phyloP scores from a whole-genome alignment of 208 protist species.

The Acanthamoeba healyi region DNA sequence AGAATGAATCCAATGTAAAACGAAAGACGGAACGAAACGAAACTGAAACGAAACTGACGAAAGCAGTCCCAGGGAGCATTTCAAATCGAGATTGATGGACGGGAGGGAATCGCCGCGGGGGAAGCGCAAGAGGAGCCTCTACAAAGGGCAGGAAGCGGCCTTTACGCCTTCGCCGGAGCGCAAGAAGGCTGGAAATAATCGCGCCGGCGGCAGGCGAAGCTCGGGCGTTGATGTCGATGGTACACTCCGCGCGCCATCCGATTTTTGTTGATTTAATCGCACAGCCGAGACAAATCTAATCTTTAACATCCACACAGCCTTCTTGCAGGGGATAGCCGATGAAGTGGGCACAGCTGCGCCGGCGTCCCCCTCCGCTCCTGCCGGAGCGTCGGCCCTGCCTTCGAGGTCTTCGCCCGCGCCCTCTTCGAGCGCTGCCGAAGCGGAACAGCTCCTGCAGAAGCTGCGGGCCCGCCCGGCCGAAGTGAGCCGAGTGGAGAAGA shows the following conservation, averaged over 20 bases:
- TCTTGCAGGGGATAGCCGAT: conserved; percentile 41
- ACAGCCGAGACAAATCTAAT: not conserved
- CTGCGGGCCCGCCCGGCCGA: conserved; percentile 28
- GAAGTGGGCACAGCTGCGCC: not conserved
- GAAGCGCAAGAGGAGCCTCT: too few relatives aligned
- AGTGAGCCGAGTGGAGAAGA: conserved; percentile 31
- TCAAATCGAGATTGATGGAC: too few relatives aligned
- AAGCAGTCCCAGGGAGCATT: too few relatives aligned
- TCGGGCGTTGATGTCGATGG: conserved; percentile 22
- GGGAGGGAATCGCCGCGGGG: too few relatives aligned
- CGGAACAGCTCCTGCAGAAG: conserved; percentile 5
- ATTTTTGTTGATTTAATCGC: not conserved
- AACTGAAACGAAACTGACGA: not conserved
- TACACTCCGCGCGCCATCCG: too few relatives aligned
- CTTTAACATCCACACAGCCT: not conserved
- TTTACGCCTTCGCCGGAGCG: not conserved
- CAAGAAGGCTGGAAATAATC: not conserved
- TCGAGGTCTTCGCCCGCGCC: not conserved
- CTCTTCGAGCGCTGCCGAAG: not conserved
- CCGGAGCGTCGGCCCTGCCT: not conserved
- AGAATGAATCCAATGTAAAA: too few relatives aligned
- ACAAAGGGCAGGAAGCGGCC: too few relatives aligned
- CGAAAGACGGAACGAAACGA: too few relatives aligned
- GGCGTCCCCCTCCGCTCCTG: not conserved
- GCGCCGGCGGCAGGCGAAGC: not conserved